Base-by-base conservation (phyloP, 1,284 basidiomycete species). In the Heterobasidion annosum region DNA sequence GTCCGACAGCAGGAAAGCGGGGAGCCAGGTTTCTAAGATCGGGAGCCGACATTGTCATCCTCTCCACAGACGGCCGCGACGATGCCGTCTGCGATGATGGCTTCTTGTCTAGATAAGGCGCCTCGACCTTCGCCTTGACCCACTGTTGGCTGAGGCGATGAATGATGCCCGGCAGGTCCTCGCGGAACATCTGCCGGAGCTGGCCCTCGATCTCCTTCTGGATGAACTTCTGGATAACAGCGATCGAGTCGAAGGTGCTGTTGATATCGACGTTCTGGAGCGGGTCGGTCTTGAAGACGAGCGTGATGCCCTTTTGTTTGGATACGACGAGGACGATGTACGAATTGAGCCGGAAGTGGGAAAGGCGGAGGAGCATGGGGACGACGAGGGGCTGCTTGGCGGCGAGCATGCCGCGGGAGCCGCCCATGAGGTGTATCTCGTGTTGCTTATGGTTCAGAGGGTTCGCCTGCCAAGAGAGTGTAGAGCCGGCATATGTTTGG, bases 211-310 rank as follows among this genome's bases (percentile, higher is more conserved):
- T 99, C 73, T 99, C 96, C 57, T 85, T 82, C 67, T 97, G 95
- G 54, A 98, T 92, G 70, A 95, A 98, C 55, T 92, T 94, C 65
- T 98, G 92, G 54, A 99, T 98, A 58, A 98, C 94, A 51, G 92
- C 93, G 58, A 99, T 96, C 15, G 91, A 94, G 71, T 99, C 97
- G 65, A 99, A 99, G 0, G 96, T 98, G 65, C 89, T 93, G 68
- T 89, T 93, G 64, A 99, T 98, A 65, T 98, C 91, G 54, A 99
- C 93, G 63, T 94, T 93, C 70, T 99, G 95, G 18, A 99, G 80
- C 0, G 97, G 97, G 70, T 99, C 97, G 54, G 98, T 99, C 74
- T 99, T 99, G 85, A 99, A 99, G 25, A 99, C 97, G 48, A 99
- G 83, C 0, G 97, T 99, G 68, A 99, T 98, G 50, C 97, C 97